Evolutionary conservation across 768 basidiomycete species (phyloP).

Genomic region (Lepiota subincarnata): DNA sequence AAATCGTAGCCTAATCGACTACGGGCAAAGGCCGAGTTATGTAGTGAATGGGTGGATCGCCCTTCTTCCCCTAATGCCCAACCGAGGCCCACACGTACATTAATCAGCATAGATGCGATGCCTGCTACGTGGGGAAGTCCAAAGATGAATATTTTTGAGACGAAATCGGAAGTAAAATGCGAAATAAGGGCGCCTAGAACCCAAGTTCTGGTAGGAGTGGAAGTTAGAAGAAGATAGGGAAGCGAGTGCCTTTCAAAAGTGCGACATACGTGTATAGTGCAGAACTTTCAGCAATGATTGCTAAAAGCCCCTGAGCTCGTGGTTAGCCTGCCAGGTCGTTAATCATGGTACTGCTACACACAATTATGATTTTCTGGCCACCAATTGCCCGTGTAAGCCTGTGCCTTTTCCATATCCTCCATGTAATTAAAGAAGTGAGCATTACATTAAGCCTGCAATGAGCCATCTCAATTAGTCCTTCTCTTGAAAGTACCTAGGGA

Average conservation of each 20-base stretch:
- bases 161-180: not conserved
- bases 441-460: not conserved
- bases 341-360: not conserved
- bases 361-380: not conserved
- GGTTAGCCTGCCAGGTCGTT: not conserved
- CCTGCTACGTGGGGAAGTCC: constrained; percentile 1
- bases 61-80: constrained; percentile 5
- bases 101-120: not conserved
- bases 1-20: not conserved
- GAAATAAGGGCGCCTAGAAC: not conserved
- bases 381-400: not conserved
- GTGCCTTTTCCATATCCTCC: constrained; percentile 1
- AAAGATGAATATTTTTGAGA: constrained; percentile 1
- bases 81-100: constrained; percentile 8
- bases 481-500: not conserved
- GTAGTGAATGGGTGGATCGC: not conserved
- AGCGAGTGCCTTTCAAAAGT: not conserved
- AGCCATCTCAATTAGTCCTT: not conserved
- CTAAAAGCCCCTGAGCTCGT: not conserved
- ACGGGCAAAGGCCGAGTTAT: not conserved
- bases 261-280: constrained; percentile 2
- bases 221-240: not conserved
- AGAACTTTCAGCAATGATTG: not conserved
- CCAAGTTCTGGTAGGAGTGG: not conserved
- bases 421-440: not conserved